Evolutionary conservation across 768 basidiomycete genomes (phyloP).

Genomic region (Tremella mesenterica): DNA sequence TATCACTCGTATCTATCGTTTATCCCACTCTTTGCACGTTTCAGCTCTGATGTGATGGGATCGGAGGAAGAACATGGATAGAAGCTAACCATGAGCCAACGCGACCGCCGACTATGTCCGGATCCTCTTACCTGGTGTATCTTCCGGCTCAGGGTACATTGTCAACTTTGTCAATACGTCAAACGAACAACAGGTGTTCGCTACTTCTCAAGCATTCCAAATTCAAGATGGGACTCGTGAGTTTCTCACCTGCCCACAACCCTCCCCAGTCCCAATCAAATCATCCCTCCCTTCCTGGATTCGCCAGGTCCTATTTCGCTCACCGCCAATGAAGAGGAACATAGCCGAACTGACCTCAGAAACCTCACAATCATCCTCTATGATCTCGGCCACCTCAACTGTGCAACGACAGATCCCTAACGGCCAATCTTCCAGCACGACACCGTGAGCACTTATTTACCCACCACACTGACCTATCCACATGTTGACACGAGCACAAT

Average conservation of each 20-base stretch:
- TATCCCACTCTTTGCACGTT: neutral
- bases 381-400: no score
- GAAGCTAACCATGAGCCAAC: conserved; percentile 20
- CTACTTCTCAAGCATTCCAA: conserved; percentile 23
- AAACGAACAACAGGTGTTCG: conserved; percentile 25
- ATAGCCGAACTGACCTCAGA: no score
- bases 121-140: conserved; percentile 30
- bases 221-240: conserved; percentile 27
- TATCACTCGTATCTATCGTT: neutral
- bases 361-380: no score
- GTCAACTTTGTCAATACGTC: conserved; percentile 33
- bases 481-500: no score
- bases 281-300: no score
- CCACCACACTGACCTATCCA: no score
- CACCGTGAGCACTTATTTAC: no score
- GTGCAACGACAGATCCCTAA: no score
- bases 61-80: neutral
- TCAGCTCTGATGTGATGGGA: neutral
- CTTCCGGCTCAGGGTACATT: conserved; percentile 22
- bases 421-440: no score
- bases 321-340: no score
- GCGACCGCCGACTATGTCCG: conserved; percentile 25
- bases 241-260: conserved; percentile 3
- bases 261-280: no score
- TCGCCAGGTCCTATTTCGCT: no score